Evolutionary conservation across 1,139 yeast genomes (phyloP), one percentile per base, ranked within the genome.

Genomic region (Candida smagusa): DNA sequence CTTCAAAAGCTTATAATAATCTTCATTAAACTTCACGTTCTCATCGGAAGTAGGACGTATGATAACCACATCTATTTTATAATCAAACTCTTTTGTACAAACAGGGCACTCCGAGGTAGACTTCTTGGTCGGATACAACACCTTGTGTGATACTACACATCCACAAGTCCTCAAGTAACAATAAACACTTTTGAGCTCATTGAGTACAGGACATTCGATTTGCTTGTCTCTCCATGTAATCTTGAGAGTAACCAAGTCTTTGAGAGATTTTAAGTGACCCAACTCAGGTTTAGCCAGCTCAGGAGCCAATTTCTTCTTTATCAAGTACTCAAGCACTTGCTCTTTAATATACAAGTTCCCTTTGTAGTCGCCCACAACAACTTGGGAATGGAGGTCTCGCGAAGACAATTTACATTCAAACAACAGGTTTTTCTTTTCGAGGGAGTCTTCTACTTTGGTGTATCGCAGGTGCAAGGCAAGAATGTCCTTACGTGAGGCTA

Each of bases 271-370:
- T 12, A 84, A 67, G 52, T 82, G 84, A 2, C 46, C 40, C 7
- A 72, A 58, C 19, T 56, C 47, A 6, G 45, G 47, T 22, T 50
- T 46, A 30, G 59, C 63, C n/a, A 52, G 29, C 35, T 31, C 31
- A 5, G 19, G 5, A 9, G 29, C 28, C 16, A 26, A 37, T 21
- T 41, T 56, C 12, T 62, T 63, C 22, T 63, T 63, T 3, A 84
- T 55, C 12, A 85, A 54, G 54, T 73, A 70, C 49, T 82, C 84
- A 9, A 89, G 49, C 0, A 86, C 58, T 27, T 81, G 65, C 44
- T 84, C 89, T 48, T 85, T 86, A 46, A 81, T 76, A 56, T 77
- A 85, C n/a, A 89, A 52, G 26, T 67, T 58, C 0, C 97, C 97
- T 41, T 63, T 64, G 53, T 70, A 83, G 59, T 88, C 96, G 23